A percentile compares a stretch with the other conserved stretches of the same genome.
These are phyloP conservation scores for Trichophyton benhamiae DNA, from an alignment of 2,329 filamentous ascomycete genomes.

Conservation along the genomic window DNA sequence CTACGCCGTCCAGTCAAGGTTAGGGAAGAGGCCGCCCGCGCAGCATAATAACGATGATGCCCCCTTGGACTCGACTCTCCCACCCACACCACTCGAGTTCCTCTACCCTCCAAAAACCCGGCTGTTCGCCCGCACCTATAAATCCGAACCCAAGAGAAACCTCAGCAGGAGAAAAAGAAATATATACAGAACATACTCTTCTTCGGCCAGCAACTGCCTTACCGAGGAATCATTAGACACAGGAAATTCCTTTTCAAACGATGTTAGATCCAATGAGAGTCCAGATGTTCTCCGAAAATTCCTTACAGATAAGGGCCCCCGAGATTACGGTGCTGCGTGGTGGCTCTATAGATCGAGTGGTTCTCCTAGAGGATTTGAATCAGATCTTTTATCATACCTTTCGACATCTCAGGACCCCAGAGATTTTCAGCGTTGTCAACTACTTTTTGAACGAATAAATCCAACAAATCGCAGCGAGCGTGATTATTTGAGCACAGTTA, in stretches of 20 bases:
- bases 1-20: slow-evolving; percentile 3
- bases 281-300: slow-evolving; percentile 5
- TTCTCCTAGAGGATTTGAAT: slow-evolving; percentile 18
- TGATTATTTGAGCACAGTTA: slow-evolving; percentile 36
- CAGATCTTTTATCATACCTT: slow-evolving; percentile 23
- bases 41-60: background rate
- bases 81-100: slow-evolving; percentile 24
- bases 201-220: background rate
- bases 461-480: slow-evolving; percentile 25
- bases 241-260: background rate
- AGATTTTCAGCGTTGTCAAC: slow-evolving; percentile 33
- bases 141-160: background rate
- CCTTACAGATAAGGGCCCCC: slow-evolving; percentile 5
- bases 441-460: slow-evolving; percentile 36
- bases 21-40: background rate
- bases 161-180: slow-evolving; percentile 12
- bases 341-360: slow-evolving; percentile 26
- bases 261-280: background rate
- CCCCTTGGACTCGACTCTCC: background rate
- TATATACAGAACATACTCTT: slow-evolving; percentile 14
- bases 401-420: slow-evolving; percentile 25
- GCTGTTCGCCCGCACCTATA: slow-evolving; percentile 9
- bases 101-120: slow-evolving; percentile 27
- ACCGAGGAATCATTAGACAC: background rate
- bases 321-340: slow-evolving; percentile 32